These are phyloP conservation scores for Trichomonas vaginalis DNA, from an alignment of 208 protist genomes.

Conservation along the genomic window DNA sequence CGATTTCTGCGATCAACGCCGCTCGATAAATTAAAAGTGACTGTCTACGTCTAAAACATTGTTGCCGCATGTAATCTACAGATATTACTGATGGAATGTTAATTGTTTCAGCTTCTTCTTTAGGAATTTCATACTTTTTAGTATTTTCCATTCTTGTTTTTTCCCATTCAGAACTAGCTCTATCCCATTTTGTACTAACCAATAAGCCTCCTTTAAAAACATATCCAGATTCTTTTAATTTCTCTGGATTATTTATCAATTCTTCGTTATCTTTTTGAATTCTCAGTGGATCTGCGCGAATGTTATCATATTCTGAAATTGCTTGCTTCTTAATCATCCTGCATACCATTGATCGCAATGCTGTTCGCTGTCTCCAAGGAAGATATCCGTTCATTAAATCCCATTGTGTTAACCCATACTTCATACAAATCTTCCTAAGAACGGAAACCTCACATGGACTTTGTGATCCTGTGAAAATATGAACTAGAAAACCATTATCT, in stretches of 20 bases:
- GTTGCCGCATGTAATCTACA: background rate
- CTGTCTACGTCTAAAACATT: background rate
- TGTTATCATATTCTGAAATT: background rate
- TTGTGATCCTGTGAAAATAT: background rate
- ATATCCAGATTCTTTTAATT: background rate
- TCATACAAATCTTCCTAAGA: background rate
- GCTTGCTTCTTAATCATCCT: background rate
- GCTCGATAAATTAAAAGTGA: background rate
- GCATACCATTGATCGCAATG: background rate
- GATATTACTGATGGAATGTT: background rate
- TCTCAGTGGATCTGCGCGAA: background rate
- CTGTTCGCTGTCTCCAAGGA: background rate
- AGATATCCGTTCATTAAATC: background rate
- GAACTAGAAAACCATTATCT: background rate
- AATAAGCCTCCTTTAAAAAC: background rate
- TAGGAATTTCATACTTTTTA: background rate
- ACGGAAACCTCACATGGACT: background rate
- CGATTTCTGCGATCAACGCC: background rate
- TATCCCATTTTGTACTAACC: background rate
- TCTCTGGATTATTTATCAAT: background rate
- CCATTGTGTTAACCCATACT: background rate
- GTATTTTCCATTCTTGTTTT: background rate
- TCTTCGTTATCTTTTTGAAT: background rate
- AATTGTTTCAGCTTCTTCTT: background rate
- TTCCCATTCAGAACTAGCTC: background rate